Base-by-base conservation (phyloP, 2,329 filamentous ascomycete species). In the Monosporascus sp. region DNA sequence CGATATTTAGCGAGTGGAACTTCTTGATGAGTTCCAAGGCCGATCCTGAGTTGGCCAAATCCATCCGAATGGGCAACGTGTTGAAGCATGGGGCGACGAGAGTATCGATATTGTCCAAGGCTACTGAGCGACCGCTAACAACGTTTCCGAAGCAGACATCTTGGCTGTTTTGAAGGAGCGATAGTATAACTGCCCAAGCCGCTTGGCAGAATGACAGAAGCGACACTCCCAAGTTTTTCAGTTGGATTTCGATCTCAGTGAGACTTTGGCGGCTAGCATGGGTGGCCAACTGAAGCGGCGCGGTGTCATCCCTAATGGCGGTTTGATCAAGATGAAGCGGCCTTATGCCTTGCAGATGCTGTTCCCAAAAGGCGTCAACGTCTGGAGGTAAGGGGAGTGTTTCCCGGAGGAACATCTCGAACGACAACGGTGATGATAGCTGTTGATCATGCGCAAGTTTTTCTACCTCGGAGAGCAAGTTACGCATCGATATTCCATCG, bases 11-110 rank as follows among this genome's bases (percentile, higher is more conserved):
- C 0, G 70, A 69, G 50, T 91, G 86, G 2, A 90, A 75, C 2
- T 72, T 67, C 53, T 79, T 80, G 25, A 87, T 71, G 11, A 91
- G 65, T 5, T 85, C 78, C 0, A 76, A 61, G 53, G 85, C 84
- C 17, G 76, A 78, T 1, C 68, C 72, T 2, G 67, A 67, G 3
- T 65, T 65, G 1, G 76, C 70, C 9, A 88, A 56, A 35, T 82
- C 71, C 17, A 83, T 71, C 25, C 90, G 81, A 2, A 91, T 65
- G 0, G 92, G 90, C 14, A 96, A 71, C 0, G 92, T 96, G 65
- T 96, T 97, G 76, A 97, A 96, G 67, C 90, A 96, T 0, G 92
- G 92, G 0, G 89, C 90, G n/a, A 95, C 81, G 6, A 96, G 79
- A 4, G 78, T 75, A 38, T 92, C 85, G 11, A 93, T 74, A 0